Evolutionary conservation across 225 moss, liverwort and hornwort species (phyloP).

Genomic region (Polytrichum commune): DNA sequence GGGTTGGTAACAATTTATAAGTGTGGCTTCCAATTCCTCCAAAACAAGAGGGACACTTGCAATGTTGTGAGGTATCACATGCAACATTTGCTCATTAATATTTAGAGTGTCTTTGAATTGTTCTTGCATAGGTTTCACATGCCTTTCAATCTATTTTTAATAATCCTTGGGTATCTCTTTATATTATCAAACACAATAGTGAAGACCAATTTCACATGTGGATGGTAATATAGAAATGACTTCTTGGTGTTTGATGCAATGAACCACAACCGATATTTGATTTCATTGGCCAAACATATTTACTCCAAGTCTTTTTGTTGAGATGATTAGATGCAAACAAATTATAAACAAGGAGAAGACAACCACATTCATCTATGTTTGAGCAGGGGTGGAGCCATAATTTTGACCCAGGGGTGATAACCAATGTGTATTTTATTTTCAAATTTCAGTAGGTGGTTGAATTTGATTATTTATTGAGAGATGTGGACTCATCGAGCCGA

Average conservation of each 20-base stretch:
- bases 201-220: background rate
- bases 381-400: too few relatives aligned
- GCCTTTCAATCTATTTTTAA: background rate
- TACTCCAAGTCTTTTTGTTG: too few relatives aligned
- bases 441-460: too few relatives aligned
- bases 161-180: background rate
- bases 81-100: background rate
- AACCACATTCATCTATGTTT: background rate
- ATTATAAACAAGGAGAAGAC: background rate
- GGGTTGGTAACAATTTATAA: background rate
- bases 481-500: too few relatives aligned
- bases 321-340: too few relatives aligned
- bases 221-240: background rate
- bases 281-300: background rate
- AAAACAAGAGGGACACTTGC: background rate
- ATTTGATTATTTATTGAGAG: too few relatives aligned
- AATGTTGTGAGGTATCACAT: background rate
- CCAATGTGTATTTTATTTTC: too few relatives aligned
- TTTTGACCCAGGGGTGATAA: too few relatives aligned
- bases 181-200: background rate
- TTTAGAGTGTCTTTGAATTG: background rate
- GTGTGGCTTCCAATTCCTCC: fast-evolving
- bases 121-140: background rate
- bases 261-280: slow-evolving; percentile 7
- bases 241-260: slow-evolving; percentile 6